Conservation (phyloP, 495 filamentous ascomycete genomes). For the Sphaerosporella brunnea region DNA sequence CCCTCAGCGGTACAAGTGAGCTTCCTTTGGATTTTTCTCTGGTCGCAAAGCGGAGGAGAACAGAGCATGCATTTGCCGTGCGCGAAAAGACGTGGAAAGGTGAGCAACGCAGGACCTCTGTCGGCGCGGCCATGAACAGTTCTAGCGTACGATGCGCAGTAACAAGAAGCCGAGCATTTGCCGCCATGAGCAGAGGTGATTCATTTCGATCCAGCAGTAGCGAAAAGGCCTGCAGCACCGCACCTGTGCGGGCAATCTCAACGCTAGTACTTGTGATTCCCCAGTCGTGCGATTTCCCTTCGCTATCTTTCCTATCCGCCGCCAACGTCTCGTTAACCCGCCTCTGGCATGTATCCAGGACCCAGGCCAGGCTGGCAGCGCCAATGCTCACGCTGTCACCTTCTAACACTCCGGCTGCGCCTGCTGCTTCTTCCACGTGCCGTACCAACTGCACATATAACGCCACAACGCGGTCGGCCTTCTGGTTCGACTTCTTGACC, state of each 20-base stretch:
- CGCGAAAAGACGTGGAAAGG: slow-evolving; percentile 1
- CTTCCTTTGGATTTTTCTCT: background rate
- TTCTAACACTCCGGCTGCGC: background rate
- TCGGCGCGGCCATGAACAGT: background rate
- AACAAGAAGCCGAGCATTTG: background rate
- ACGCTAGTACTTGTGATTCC: background rate
- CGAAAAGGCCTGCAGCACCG: background rate
- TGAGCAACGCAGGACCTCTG: background rate
- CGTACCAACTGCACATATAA: background rate
- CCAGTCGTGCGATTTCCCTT: background rate
- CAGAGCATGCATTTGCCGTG: background rate
- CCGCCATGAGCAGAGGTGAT: background rate
- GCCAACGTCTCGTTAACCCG: background rate
- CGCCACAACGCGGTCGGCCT: background rate
- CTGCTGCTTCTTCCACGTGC: background rate
- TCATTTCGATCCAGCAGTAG: background rate
- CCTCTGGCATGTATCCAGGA: background rate
- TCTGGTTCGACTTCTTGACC: slow-evolving; percentile 57
- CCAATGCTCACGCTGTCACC: background rate
- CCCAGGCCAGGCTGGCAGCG: background rate
- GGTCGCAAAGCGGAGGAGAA: background rate
- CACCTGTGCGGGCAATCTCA: background rate
- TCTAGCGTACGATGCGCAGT: background rate
- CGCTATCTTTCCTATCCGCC: too few relatives aligned
- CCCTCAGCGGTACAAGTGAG: background rate